A percentile compares a stretch with the other conserved stretches of the same genome.
Conservation (phyloP, 2,329 filamentous ascomycete species). For the Periconia sp. region DNA sequence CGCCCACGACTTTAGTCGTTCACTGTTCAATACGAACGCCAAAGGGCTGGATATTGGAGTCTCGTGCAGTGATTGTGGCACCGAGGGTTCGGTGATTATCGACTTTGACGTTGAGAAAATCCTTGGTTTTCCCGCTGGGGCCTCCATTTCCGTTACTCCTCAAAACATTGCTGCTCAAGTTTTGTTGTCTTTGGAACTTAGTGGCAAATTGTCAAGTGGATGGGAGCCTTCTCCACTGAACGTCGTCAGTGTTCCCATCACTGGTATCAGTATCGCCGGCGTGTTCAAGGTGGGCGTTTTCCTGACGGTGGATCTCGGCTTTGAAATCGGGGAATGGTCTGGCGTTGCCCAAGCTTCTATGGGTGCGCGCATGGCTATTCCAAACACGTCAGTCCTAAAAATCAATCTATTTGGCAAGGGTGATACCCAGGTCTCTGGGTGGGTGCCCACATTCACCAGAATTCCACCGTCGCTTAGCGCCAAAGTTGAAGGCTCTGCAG, state of each 20-base stretch:
- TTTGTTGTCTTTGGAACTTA: constrained; percentile 10
- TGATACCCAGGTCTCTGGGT: constrained; percentile 17
- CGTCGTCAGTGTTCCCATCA: constrained; percentile 17
- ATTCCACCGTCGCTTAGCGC: constrained; percentile 15
- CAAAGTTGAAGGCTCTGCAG: constrained; percentile 13
- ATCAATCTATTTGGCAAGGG: constrained; percentile 15
- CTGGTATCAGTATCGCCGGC: constrained; percentile 15
- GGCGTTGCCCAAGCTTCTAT: constrained; percentile 10
- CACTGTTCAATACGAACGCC: constrained; percentile 6
- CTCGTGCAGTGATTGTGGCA: constrained; percentile 1
- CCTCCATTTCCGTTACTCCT: constrained; percentile 14
- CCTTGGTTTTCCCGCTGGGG: constrained; percentile 6
- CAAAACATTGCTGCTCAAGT: constrained; percentile 14
- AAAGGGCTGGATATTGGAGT: constrained; percentile 9
- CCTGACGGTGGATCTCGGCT: constrained; percentile 17
- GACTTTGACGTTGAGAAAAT: constrained; percentile 14
- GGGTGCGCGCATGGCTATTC: constrained; percentile 12
- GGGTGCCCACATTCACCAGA: constrained; percentile 13
- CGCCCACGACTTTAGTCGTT: constrained; percentile 10
- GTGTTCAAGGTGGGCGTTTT: constrained; percentile 19
- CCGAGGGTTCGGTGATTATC: constrained; percentile 14
- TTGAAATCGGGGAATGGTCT: constrained; percentile 14
- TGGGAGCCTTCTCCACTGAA: constrained; percentile 1
- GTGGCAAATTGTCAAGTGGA: constrained; percentile 7
- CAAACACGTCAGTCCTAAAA: constrained; percentile 12